These are phyloP conservation scores for Ogataea allantospora DNA, from an alignment of 805 yeast genomes.

Conservation along the genomic window DNA sequence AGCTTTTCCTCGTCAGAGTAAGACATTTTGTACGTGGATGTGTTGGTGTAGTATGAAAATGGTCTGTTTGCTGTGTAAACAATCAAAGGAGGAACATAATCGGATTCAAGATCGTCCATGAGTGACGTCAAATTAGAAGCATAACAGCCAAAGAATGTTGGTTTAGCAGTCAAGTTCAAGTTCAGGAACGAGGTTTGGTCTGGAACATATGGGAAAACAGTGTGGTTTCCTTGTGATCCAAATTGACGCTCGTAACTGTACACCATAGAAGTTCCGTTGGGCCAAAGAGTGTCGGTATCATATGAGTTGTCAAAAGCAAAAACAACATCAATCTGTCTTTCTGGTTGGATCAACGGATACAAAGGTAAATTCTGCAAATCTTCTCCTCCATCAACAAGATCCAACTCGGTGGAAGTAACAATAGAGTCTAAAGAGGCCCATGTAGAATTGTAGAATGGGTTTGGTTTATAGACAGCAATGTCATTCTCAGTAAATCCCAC, in stretches of 20 bases:
- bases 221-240: conserved; percentile 47
- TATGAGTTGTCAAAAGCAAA: conserved; percentile 68
- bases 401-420: conserved; percentile 41
- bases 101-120: conserved; percentile 36
- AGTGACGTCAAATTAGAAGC: conserved; percentile 58
- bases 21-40: conserved; percentile 67
- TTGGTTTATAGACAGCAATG: conserved; percentile 69
- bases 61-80: conserved; percentile 78
- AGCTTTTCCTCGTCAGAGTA: conserved; percentile 57
- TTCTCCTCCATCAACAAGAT: conserved; percentile 78
- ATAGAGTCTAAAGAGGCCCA: conserved; percentile 39
- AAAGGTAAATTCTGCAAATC: conserved; percentile 72
- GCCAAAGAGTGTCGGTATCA: conserved; percentile 61
- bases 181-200: conserved; percentile 58
- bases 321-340: conserved; percentile 59
- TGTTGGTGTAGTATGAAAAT: conserved; percentile 61
- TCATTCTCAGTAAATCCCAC: conserved; percentile 51
- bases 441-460: conserved; percentile 58
- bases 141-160: conserved; percentile 84
- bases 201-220: conserved; percentile 81
- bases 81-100: conserved; percentile 62
- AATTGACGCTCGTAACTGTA: conserved; percentile 61
- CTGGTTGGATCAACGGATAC: conserved; percentile 60
- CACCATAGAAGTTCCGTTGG: conserved; percentile 62
- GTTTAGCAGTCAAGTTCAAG: conserved; percentile 60